Base-by-base conservation (phyloP, 148 eudicot genomes). In the Cornus florida region DNA sequence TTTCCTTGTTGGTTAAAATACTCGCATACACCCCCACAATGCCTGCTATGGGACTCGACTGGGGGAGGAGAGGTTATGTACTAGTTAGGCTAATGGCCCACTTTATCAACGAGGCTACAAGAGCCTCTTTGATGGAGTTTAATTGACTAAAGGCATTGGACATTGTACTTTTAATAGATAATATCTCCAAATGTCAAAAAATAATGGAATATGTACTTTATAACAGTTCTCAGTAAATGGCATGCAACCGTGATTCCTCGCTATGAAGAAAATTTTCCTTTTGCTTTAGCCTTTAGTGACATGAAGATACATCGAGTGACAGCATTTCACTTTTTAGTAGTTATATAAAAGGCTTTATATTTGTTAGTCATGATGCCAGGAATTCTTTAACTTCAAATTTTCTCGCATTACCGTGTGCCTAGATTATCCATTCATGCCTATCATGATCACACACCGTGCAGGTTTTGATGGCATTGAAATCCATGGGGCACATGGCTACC, bases 401-500 rank as follows among this genome's bases (percentile, higher is more conserved):
- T 35, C 5, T 35, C 48, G 8, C 48, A 43, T 53, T 53, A 53
- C 17, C 17, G 12, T 53, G 19, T 11, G 2, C 59, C 7, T 11
- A 16, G 14, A 53, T 53, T 53, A 16, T 53, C 59, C 14, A 53
- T 53, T 53, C 12, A 4, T 53, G 16, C 19, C 1, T 53, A 16
- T 53, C 12, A 53, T 16, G 16, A 53, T 53, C 59, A 53, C 16
- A 53, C 59, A 53, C 19, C 73, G 1, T 32, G 67, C 79, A 92
- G 98, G 98, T 12, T 95, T 95, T 84, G 97, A 95, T 82, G 98
- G 98, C 0, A 80, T 93, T 38, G 98, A 95, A 81, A 90, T 95
- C 69, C 97, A 95, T 39, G 92, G 90, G 32, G 98, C 96, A 10
- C 97, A 95, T 38, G 97, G 98, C 33, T 92, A 94, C 91, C 86